These are phyloP conservation scores for Quercus glauca DNA, from an alignment of 306 rosid species.

Conservation along the genomic window DNA sequence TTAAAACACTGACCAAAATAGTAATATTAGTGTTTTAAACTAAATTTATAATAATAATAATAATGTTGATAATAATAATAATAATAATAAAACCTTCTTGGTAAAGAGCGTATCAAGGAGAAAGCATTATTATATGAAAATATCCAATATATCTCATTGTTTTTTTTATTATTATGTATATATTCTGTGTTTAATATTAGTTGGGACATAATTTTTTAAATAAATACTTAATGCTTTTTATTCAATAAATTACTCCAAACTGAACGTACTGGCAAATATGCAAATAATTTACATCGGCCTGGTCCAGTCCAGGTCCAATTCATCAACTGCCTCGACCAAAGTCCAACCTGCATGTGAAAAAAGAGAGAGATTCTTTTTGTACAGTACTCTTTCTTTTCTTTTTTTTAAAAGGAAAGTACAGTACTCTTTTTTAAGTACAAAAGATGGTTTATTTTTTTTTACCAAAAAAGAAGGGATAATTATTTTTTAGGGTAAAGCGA, in stretches of 20 bases:
- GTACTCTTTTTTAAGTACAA: no score
- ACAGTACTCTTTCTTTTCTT: no score
- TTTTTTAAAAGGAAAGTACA: no score
- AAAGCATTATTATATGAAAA: background rate
- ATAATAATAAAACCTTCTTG: background rate
- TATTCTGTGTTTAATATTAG: background rate
- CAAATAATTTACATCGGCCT: no score
- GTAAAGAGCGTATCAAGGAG: background rate
- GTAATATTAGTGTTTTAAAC: no score
- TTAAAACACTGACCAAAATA: no score
- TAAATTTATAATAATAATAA: no score
- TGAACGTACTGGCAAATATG: background rate
- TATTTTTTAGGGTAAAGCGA: no score
- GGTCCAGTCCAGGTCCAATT: background rate
- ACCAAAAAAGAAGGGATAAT: no score
- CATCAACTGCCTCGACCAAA: background rate
- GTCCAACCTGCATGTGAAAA: background rate
- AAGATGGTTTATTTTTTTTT: no score
- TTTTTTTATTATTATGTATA: no score
- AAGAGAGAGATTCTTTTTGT: background rate
- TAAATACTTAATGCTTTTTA: background rate
- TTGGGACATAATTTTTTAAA: background rate
- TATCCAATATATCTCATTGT: background rate
- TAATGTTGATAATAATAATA: no score
- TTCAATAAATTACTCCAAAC: background rate